Evolutionary conservation across 345 rosid species (phyloP), one percentile per base, ranked within the genome.

Genomic region (Eucalyptus grandis): DNA sequence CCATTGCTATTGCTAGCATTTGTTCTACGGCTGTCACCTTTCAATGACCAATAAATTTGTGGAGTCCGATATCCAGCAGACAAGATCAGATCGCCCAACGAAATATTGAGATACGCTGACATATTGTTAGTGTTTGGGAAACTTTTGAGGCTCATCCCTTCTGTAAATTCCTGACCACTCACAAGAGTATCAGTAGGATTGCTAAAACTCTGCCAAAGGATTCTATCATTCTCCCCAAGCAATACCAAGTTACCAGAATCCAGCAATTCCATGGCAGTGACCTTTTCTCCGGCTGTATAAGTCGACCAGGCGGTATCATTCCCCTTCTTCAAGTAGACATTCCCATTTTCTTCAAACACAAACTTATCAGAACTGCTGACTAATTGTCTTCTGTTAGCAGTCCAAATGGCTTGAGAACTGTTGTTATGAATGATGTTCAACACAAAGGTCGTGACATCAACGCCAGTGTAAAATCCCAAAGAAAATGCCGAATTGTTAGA

Each of bases 241-340:
- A 95, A 90, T 30, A 93, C 94, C 92, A 95, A 91, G 91, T 94
- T 95, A 14, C 96, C 96, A 2, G 95, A 94, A 56, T 94, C 93
- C 90, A n/a, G 67, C 92, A 95, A 88, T 86, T 90, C 92, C 94
- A 95, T 88, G 3, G 93, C 90, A 27, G 88, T 34, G 47, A 83
- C 94, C 77, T n/a, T 87, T 91, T 92, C 40, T 27, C 95, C 94
- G 4, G 89, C 89, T 4, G 95, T 93, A 86, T 88, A 34, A 4
- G 94, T 86, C 14, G 89, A 90, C 96, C 96, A 95, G 89, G 58
- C 93, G 24, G 87, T 87, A 13, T 82, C 88, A 89, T 80, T 87
- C 40, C 89, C 91, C 3, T 88, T 81, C 60, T 91, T 86, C 91
- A 95, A 91, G 88, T 69, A 91, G 6, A 89, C 93, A 88, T 93